Evolutionary conservation across 2,329 filamentous ascomycete species (phyloP).

Genomic region (Alternaria novae-zelandiae): DNA sequence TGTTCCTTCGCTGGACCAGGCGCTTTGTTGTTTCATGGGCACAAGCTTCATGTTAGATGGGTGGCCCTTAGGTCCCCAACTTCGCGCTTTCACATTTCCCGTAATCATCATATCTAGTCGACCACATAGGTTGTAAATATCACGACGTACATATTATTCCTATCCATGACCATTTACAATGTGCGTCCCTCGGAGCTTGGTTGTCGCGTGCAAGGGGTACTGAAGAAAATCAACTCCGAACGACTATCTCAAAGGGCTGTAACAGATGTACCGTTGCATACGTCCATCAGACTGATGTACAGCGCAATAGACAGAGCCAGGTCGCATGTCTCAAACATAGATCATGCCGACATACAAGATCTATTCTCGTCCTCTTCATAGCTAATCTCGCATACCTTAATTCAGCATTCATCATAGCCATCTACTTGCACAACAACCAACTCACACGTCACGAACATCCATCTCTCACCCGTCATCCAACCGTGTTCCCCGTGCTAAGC

Average conservation of each 20-base stretch:
- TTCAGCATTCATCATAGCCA: not conserved
- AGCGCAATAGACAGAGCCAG: not conserved
- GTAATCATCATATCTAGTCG: not conserved
- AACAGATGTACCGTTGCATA: not conserved
- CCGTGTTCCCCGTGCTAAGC: not conserved
- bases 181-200: too few species aligned
- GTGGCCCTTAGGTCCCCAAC: not conserved
- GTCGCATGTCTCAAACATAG: not conserved
- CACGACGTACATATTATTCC: not conserved
- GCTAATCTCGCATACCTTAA: not conserved
- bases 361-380: not conserved
- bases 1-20: conserved; percentile 2
- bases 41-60: not conserved
- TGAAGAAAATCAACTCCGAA: not conserved
- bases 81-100: not conserved
- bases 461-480: not conserved
- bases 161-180: not conserved
- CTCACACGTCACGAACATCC: not conserved
- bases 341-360: not conserved
- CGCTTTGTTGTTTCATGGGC: conserved; percentile 6
- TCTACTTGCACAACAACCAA: not conserved
- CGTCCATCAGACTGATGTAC: not conserved
- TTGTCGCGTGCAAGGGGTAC: not conserved
- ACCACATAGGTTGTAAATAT: not conserved
- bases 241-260: not conserved